Conservation (phyloP, 192 early-diverging fungal genomes). For the Coemansia guatemalensis region DNA sequence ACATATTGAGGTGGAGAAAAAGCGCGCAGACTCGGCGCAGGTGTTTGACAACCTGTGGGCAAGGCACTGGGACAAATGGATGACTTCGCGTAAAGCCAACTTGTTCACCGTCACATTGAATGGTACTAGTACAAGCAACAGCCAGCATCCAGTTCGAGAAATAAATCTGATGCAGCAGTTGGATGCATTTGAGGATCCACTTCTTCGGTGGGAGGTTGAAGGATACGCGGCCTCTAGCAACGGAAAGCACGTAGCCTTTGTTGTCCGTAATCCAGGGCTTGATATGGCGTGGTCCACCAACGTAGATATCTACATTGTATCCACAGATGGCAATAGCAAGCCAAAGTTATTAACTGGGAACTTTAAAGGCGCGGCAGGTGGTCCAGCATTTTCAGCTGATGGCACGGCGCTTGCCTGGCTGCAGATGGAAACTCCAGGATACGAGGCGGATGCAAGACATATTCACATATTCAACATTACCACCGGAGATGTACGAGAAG, state of each 20-base stretch:
- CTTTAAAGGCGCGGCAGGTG: conserved; percentile 56
- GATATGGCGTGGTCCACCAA: conserved; percentile 72
- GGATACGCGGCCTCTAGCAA: conserved; percentile 62
- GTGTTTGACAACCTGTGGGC: conserved; percentile 70
- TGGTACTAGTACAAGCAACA: too few relatives aligned
- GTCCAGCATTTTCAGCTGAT: conserved; percentile 63
- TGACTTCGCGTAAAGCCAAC: conserved; percentile 57
- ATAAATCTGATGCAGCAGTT: conserved; percentile 25
- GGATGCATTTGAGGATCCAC: conserved; percentile 54
- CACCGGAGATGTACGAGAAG: conserved; percentile 11
- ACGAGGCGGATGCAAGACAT: conserved; percentile 73
- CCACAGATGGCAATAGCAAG: conserved; percentile 35
- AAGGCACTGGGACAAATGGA: conserved; percentile 76
- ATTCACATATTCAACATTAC: conserved; percentile 56
- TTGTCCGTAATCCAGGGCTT: conserved; percentile 55
- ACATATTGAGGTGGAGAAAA: conserved; percentile 40
- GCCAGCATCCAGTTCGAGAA: too few relatives aligned
- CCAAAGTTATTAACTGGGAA: conserved; percentile 55
- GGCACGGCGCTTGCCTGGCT: conserved; percentile 69
- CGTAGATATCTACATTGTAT: conserved; percentile 63
- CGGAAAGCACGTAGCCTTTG: conserved; percentile 64
- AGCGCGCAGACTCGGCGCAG: conserved; percentile 55
- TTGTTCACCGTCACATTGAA: conserved; percentile 56
- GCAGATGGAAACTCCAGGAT: conserved; percentile 70
- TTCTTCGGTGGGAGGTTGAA: conserved; percentile 55